phyloP scores from a whole-genome alignment of 2,329 filamentous ascomycete genomes.

The Monosporascus sp. region DNA sequence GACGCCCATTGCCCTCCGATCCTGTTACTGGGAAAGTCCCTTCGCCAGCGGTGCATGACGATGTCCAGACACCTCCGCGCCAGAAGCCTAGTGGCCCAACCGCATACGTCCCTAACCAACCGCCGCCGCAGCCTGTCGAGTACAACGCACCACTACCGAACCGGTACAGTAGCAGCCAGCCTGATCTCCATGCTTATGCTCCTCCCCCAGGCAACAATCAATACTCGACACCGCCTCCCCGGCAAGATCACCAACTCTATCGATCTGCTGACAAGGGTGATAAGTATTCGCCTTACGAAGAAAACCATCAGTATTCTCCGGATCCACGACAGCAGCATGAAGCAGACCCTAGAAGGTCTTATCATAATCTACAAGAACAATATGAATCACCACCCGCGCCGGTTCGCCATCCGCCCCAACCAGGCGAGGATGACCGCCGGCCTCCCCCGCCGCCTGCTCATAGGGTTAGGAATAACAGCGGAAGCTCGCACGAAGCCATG shows the following conservation, averaged over 20 bases:
- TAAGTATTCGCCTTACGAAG: slow-evolving; percentile 20
- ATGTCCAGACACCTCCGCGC: slow-evolving; percentile 42
- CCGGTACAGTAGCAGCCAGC: slow-evolving; percentile 24
- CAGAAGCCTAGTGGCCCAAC: slow-evolving; percentile 38
- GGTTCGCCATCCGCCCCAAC: slow-evolving; percentile 25
- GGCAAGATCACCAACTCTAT: slow-evolving; percentile 29
- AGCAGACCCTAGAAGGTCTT: slow-evolving; percentile 15
- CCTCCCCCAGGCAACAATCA: slow-evolving; percentile 20
- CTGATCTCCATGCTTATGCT: slow-evolving; percentile 32
- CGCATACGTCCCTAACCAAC: slow-evolving; percentile 43
- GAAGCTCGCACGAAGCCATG: slow-evolving; percentile 34
- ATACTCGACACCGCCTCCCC: slow-evolving; percentile 32
- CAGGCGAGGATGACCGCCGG: slow-evolving; percentile 35
- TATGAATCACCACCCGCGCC: slow-evolving; percentile 17
- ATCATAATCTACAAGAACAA: slow-evolving; percentile 10
- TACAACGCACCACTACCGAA: slow-evolving; percentile 37
- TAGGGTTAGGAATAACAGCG: slow-evolving; percentile 41
- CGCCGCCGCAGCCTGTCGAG: slow-evolving; percentile 49
- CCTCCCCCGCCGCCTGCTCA: slow-evolving; percentile 56
- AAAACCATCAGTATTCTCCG: slow-evolving; percentile 27
- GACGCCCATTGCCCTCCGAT: slow-evolving; percentile 77
- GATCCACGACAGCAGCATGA: slow-evolving; percentile 27
- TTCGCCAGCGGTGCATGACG: slow-evolving; percentile 33
- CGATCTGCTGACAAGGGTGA: slow-evolving; percentile 18
- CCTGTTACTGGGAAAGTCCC: slow-evolving; percentile 57